Evolutionary conservation across 768 basidiomycete species (phyloP).

Genomic region (Lentinula lateritia): DNA sequence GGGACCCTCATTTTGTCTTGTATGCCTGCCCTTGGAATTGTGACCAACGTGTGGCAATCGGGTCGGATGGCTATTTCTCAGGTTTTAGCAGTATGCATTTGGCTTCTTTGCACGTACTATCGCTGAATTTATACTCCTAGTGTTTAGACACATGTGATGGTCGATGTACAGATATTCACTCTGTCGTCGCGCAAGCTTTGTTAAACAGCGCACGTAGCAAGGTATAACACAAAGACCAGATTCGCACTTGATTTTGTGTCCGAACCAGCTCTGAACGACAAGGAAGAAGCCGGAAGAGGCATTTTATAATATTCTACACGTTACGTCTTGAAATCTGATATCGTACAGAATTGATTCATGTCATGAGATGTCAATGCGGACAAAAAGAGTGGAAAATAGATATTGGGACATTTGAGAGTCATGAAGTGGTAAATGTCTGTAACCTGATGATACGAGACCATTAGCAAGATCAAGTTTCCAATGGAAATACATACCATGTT

Average conservation of each 20-base stretch:
- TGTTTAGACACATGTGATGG: slow-evolving; percentile 67
- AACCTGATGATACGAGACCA: slow-evolving; percentile 46
- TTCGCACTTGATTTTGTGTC: not conserved
- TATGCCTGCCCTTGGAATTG: slow-evolving; percentile 80
- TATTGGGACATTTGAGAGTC: slow-evolving; percentile 85
- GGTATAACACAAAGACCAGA: not conserved
- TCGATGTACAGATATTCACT: slow-evolving; percentile 70
- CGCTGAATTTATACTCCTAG: slow-evolving; percentile 29
- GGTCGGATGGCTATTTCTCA: slow-evolving; percentile 57
- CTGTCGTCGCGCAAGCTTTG: slow-evolving; percentile 68
- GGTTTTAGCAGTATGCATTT: slow-evolving; percentile 46
- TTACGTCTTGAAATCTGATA: not conserved
- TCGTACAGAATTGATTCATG: not conserved
- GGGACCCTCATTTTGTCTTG: slow-evolving; percentile 77
- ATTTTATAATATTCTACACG: not conserved
- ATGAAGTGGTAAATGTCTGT: slow-evolving; percentile 84
- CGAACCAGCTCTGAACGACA: too few species aligned
- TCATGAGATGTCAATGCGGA: slow-evolving; percentile 21
- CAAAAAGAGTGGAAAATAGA: slow-evolving; percentile 91
- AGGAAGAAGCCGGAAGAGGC: not conserved
- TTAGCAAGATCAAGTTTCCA: not conserved
- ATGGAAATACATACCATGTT: slow-evolving; percentile 48
- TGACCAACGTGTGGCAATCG: slow-evolving; percentile 85
- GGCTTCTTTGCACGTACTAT: not conserved
- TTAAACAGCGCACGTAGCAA: slow-evolving; percentile 28